Base-by-base conservation (phyloP, 1,139 yeast species). In the Candida labiduridarum region DNA sequence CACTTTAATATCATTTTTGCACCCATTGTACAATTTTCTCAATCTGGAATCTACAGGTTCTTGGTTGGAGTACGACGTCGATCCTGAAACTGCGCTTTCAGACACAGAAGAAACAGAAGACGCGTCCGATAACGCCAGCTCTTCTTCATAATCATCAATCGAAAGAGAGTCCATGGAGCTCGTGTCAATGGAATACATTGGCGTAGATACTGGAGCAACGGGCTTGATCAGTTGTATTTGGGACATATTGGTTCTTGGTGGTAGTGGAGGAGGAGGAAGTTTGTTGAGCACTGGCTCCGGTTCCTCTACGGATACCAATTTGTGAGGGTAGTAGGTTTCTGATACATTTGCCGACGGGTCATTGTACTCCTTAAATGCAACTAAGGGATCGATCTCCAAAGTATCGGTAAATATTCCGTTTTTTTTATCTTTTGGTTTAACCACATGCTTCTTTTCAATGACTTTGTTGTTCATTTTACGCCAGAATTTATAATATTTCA, bases 351-450 rank as follows among this genome's bases (percentile, higher is more conserved):
- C 45, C 19, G 58, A 55, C 2, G 71, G 66, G 52, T 72, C 68
- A 27, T 67, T 57, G 54, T 59, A 74, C 52, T 68, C 64, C 2
- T 55, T 50, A 55, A 65, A 75, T 9, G 74, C 60, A 27, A 58
- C 62, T 33, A 74, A 54, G 0, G 76, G 74, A 56, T 76, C 80
- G 0, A 68, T 68, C 18, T 64, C 64, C 38, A 68, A 56, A 38
- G 65, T 56, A 11, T 67, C 72, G 44, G 58, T 59, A 51, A 75
- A 75, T 1, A 73, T 53, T 1, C 80, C 79, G 51, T 65, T 60
- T 10, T 53, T 53, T 18, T 50, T 57, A 55, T 74, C 75, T 16
- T 57, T 60, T 12, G 70, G 62, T 50, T 69, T 68, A 45, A 68
- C 58, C 1, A 55, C 52, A 51, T 69, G 72, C 22, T 56, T 60